phyloP scores from a whole-genome alignment of 495 filamentous ascomycete genomes.

The Penicillium waksmanii region DNA sequence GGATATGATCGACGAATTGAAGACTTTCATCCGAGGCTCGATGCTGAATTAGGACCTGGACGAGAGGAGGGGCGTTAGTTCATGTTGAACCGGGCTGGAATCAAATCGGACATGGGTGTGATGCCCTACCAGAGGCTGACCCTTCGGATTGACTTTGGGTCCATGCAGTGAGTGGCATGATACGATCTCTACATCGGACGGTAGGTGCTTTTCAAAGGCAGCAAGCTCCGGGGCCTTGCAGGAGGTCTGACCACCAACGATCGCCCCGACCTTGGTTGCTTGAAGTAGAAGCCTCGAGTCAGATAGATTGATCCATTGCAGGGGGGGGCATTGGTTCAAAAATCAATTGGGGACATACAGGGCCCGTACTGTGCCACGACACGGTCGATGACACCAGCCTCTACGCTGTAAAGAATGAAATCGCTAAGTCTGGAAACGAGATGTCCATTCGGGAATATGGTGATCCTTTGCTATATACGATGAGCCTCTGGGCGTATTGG shows the following conservation, averaged over 20 bases:
- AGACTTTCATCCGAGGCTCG: conserved; percentile 79
- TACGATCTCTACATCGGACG: conserved; percentile 86
- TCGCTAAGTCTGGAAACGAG: conserved; percentile 92
- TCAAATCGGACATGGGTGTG: conserved; percentile 6
- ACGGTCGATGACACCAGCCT: conserved; percentile 83
- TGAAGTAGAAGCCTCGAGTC: conserved; percentile 28
- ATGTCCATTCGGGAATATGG: conserved; percentile 87
- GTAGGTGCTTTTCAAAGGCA: conserved; percentile 89
- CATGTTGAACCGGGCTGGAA: conserved; percentile 9
- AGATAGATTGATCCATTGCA: conserved; percentile 24
- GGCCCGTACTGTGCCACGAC: conserved; percentile 87
- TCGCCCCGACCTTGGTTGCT: conserved; percentile 93
- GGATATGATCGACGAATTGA: conserved; percentile 73
- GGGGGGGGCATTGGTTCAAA: conserved; percentile 13
- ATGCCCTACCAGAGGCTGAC: conserved; percentile 76
- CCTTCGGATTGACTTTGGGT: conserved; percentile 81
- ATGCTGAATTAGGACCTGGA: conserved; percentile 84
- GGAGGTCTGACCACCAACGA: conserved; percentile 96
- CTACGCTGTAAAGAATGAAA: conserved; percentile 97
- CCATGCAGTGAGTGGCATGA: conserved; percentile 98
- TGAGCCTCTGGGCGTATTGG: conserved; percentile 44
- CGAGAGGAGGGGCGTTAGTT: conserved; percentile 16
- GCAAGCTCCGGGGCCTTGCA: conserved; percentile 97
- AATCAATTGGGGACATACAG: conserved; percentile 63
- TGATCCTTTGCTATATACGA: conserved; percentile 50